Base-by-base conservation (phyloP, 2,329 filamentous ascomycete species). In the Leptosphaerulina australis region DNA sequence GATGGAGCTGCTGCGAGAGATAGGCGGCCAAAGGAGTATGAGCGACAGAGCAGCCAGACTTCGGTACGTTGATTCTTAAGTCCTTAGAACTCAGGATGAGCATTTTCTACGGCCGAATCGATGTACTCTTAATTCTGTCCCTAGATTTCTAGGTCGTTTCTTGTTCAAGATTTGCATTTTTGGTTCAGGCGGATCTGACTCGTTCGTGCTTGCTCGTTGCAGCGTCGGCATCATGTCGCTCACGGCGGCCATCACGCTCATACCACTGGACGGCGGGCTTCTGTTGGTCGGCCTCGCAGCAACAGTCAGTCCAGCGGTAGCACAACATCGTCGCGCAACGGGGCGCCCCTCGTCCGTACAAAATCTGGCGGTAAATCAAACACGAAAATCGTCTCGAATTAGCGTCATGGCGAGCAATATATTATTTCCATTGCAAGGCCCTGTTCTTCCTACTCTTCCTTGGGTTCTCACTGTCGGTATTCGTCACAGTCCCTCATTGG, bases 1-100 rank as follows among this genome's bases (percentile, higher is more conserved):
- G 89, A 86, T 49, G 71, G 77, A 26, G 66, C 66, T 38, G 66
- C 66, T 38, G 63, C 70, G 44, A 67, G 68, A 58, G 67, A 72
- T 17, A 66, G 69, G 59, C 67, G 69, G 56, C 70, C 71, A 36
- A 72, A 74, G 56, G 71, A 73, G 50, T 73, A 71, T 59, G 71
- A 73, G 59, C 68, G 70, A 45, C 69, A 70, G 60, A 63, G 60
- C 59, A 72, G 68, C 58, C 68, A 72, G 63, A 70, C 69, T 53
- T 72, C 71, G 71, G 71, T 74, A 74, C 71, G 71, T 74, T 74
- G 70, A 73, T 72, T 74, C 68, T 69, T 66, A 68, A 68, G 68
- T 72, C 70, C 66, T 67, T 69, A 64, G 68, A 71, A 70, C 59
- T 71, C 64, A 59, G 56, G 61, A 70, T 60, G 66, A 71, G 64